These are phyloP conservation scores for Medicago ruthenica DNA, from an alignment of 306 rosid genomes.

Conservation along the genomic window DNA sequence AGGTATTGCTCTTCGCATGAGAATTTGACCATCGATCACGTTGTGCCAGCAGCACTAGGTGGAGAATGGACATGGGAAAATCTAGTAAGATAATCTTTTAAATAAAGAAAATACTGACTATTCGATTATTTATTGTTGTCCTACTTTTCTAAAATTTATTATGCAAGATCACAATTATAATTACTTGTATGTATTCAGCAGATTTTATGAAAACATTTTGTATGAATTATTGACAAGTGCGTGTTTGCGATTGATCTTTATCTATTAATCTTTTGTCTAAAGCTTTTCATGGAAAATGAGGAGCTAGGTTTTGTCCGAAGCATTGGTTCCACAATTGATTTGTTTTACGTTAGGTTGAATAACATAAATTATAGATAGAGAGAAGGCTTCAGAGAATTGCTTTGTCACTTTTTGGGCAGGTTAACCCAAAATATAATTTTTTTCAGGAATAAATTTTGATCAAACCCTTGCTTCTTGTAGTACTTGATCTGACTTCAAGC, in stretches of 20 bases:
- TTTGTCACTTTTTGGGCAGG: no score
- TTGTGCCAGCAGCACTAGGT: conserved; percentile 74
- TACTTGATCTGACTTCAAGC: no score
- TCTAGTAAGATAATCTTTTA: conserved; percentile 61
- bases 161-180: conserved; percentile 20
- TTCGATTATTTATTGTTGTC: conserved; percentile 13
- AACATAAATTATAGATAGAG: no score
- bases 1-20: conserved; percentile 87
- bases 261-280: background rate
- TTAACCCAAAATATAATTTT: no score
- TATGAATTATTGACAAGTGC: background rate
- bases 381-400: no score
- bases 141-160: conserved; percentile 4
- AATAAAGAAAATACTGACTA: conserved; percentile 13
- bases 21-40: conserved; percentile 94
- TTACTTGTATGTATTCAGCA: background rate
- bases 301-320: background rate
- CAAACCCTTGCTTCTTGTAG: no score
- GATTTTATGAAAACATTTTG: background rate
- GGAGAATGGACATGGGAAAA: conserved; percentile 98
- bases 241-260: background rate
- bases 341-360: no score
- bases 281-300: background rate
- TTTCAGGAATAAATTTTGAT: no score
- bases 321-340: background rate